Evolutionary conservation across 495 filamentous ascomycete species (phyloP).

Genomic region (Penicillium cosmopolitanum): DNA sequence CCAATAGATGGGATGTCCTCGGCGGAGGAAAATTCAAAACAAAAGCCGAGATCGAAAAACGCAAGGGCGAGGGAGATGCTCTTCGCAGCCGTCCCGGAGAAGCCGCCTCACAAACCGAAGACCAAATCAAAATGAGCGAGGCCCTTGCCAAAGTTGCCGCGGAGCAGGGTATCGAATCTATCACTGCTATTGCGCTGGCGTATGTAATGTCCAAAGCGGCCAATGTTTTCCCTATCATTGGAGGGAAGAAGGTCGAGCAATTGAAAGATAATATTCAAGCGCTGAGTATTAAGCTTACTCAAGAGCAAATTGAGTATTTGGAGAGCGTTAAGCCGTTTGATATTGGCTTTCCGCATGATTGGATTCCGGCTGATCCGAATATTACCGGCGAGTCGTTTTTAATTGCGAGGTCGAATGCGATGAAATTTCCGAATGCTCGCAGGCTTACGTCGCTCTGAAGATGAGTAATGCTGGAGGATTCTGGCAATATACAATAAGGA

Average conservation of each 20-base stretch:
- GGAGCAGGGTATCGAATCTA: conserved; percentile 46
- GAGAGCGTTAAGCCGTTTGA: conserved; percentile 54
- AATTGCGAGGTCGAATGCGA: background rate
- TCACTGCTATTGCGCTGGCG: conserved; percentile 66
- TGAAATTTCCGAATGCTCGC: conserved; percentile 1
- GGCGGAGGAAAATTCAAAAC: conserved; percentile 59
- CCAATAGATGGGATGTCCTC: conserved; percentile 47
- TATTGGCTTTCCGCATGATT: conserved; percentile 55
- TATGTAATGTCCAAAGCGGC: conserved; percentile 72
- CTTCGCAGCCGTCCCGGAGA: conserved; percentile 20
- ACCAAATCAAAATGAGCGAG: conserved; percentile 46
- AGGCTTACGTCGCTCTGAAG: background rate
- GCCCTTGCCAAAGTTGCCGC: conserved; percentile 56
- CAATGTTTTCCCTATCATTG: conserved; percentile 74
- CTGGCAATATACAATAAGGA: background rate
- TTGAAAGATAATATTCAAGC: conserved; percentile 62
- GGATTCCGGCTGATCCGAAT: conserved; percentile 46
- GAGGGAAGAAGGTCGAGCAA: conserved; percentile 63
- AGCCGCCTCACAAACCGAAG: conserved; percentile 31
- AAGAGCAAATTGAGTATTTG: conserved; percentile 58
- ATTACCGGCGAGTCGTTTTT: conserved; percentile 22
- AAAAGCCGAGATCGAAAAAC: conserved; percentile 30
- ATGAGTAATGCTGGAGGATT: background rate
- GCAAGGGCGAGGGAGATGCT: conserved; percentile 33
- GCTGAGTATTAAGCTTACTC: conserved; percentile 51